Percentiles rank a stretch among this genome's conserved stretches.
Evolutionary conservation across 1,284 basidiomycete species (phyloP).

Genomic region (Sutorius eximius): DNA sequence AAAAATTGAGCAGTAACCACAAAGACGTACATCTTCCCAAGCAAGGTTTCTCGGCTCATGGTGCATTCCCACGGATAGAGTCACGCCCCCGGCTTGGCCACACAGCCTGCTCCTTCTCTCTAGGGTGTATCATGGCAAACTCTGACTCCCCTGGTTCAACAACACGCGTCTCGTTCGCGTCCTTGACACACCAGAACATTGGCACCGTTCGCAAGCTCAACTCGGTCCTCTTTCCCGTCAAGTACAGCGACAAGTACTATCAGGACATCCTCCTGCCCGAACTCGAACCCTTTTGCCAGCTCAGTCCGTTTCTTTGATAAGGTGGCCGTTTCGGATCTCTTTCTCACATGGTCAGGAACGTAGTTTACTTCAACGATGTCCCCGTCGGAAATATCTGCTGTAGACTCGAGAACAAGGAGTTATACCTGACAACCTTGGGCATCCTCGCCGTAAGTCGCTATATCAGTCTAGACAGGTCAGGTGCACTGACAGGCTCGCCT

Average conservation of each 20-base stretch:
- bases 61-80: conserved; percentile 23
- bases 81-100: conserved; percentile 21
- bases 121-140: conserved; percentile 21
- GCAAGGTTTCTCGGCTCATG: conserved; percentile 10
- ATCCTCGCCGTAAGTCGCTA: conserved; percentile 66
- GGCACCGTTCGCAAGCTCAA: conserved; percentile 81
- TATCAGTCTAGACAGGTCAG: conserved; percentile 16
- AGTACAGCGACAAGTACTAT: conserved; percentile 82
- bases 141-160: conserved; percentile 27
- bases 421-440: conserved; percentile 86
- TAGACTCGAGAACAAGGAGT: conserved; percentile 65
- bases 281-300: conserved; percentile 77
- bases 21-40: conserved; percentile 15
- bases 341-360: conserved; percentile 28
- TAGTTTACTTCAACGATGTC: conserved; percentile 85
- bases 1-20: conserved; percentile 21
- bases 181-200: conserved; percentile 75
- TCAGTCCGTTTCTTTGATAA: conserved; percentile 47
- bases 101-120: conserved; percentile 14
- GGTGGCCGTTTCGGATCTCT: conserved; percentile 8
- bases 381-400: conserved; percentile 83
- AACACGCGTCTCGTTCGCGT: conserved; percentile 65
- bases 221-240: conserved; percentile 77
- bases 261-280: conserved; percentile 68
- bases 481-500: conserved; percentile 13